These are phyloP conservation scores for Striga hermonthica DNA, from an alignment of 305 asterid genomes.

Conservation along the genomic window DNA sequence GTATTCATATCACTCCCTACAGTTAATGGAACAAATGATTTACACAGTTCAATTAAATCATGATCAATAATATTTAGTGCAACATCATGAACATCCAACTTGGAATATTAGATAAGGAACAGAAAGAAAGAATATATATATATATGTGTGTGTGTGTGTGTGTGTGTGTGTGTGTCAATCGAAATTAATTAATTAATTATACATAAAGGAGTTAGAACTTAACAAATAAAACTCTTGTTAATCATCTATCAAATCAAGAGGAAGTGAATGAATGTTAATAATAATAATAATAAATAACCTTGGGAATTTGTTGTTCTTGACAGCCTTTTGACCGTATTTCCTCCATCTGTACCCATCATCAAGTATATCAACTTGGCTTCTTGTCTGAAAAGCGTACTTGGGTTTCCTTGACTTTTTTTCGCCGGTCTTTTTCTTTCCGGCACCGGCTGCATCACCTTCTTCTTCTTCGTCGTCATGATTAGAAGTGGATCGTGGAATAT, in stretches of 20 bases:
- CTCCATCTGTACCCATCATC: constrained; percentile 63
- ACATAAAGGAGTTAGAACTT: too few relatives aligned
- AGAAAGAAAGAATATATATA: too few relatives aligned
- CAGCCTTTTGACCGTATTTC: constrained; percentile 58
- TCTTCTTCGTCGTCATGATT: background rate
- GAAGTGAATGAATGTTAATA: background rate
- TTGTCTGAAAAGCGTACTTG: constrained; percentile 50
- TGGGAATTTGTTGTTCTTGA: constrained; percentile 54
- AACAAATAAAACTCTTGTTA: too few relatives aligned
- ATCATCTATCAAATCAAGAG: background rate
- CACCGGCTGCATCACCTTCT: constrained; percentile 4
- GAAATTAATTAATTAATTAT: too few relatives aligned
- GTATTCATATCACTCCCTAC: too few relatives aligned
- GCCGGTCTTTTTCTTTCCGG: constrained; percentile 21
- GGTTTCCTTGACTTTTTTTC: constrained; percentile 36
- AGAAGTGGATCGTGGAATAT: background rate
- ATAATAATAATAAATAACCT: constrained; percentile 33
- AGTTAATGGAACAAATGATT: too few relatives aligned
- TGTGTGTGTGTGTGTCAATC: too few relatives aligned
- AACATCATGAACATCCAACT: too few relatives aligned
- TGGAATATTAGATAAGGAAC: too few relatives aligned
- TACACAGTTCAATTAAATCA: too few relatives aligned
- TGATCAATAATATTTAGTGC: too few relatives aligned
- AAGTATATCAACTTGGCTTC: constrained; percentile 59
- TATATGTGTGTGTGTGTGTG: too few relatives aligned